These are phyloP conservation scores for Delonix regia DNA, from an alignment of 306 rosid genomes.

Conservation along the genomic window DNA sequence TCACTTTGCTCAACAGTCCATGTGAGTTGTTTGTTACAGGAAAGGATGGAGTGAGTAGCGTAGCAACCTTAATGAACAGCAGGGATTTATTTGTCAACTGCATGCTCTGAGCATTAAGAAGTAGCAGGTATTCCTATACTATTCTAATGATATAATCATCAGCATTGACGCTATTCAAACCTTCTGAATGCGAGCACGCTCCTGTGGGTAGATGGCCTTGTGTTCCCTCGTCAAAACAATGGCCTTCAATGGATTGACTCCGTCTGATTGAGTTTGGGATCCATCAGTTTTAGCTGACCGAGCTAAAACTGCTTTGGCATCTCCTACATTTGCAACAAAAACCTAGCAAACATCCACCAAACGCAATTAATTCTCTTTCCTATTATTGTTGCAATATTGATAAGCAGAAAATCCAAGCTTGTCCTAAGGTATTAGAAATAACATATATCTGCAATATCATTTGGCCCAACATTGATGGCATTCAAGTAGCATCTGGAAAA, in stretches of 20 bases:
- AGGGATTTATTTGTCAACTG: slow-evolving; percentile 18
- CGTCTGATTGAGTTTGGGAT: slow-evolving; percentile 49
- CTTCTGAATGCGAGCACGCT: slow-evolving; percentile 90
- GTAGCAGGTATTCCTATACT: slow-evolving; percentile 16
- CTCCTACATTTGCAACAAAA: slow-evolving; percentile 84
- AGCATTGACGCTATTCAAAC: slow-evolving; percentile 44
- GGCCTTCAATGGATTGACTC: slow-evolving; percentile 62
- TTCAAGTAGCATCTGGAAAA: slow-evolving; percentile 21
- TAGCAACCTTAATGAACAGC: slow-evolving; percentile 19
- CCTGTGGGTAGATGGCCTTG: slow-evolving; percentile 87
- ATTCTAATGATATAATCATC: slow-evolving; percentile 26
- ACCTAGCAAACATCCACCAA: slow-evolving; percentile 54
- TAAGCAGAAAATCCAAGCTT: not conserved
- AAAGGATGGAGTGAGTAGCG: not conserved
- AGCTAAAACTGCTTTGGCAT: slow-evolving; percentile 91
- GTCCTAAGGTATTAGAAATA: slow-evolving; percentile 3
- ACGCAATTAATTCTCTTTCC: slow-evolving; percentile 7
- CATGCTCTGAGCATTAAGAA: slow-evolving; percentile 18
- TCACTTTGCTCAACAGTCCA: slow-evolving; percentile 16
- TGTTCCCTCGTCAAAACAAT: slow-evolving; percentile 92
- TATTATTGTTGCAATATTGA: slow-evolving; percentile 7
- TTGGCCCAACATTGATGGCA: not conserved
- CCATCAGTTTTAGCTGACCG: slow-evolving; percentile 60
- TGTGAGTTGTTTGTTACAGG: slow-evolving; percentile 7
- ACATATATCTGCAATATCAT: not conserved